Evolutionary conservation across 768 basidiomycete species (phyloP), one percentile per base, ranked within the genome.

Genomic region (Rhodotorula sphaerocarpa): DNA sequence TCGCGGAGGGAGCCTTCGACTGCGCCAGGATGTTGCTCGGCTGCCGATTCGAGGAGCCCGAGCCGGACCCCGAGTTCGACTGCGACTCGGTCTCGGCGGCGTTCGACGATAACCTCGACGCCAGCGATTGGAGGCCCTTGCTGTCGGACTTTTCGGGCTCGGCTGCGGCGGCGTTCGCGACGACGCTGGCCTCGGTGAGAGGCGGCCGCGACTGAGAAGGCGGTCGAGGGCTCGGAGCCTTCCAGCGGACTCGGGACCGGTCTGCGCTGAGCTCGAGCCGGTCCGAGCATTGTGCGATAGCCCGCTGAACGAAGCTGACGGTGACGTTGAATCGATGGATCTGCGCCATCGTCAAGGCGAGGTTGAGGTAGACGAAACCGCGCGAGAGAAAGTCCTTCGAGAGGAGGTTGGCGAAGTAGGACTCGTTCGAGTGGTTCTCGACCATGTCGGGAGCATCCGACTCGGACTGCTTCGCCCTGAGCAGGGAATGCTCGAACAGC

Each of bases 311-410:
- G 55, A 68, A 68, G 34, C 48, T 34, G 48, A 64, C 44, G 3
- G 67, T 68, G 47, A 64, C 63, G 39, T 23, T 58, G 56, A 60
- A 68, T 12, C 59, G 58, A 31, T 61, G 53, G 6, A 64, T 27
- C 36, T 58, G 52, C 10, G 58, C 58, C 67, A 68, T 68, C n/a
- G 62, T 63, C 42, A 55, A 46, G 30, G 52, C 62, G 44, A 68
- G 62, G 62, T 68, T 68, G 55, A 68, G 67, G 56, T 64, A 68
- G 52, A 60, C 59, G 59, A 56, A 68, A 12, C 57, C 62, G 34
- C 56, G 61, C 5, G 65, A 59, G 33, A 67, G 62, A 21, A 48
- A 63, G 54, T 59, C 61, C 50, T 63, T 48, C 36, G 61, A 52
- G 50, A 67, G 66, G 50, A 68, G 57, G 51, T 64, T 60, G n/a